These are phyloP conservation scores for Pachysandra terminalis DNA, from an alignment of 164 flowering plant species.

Conservation along the genomic window DNA sequence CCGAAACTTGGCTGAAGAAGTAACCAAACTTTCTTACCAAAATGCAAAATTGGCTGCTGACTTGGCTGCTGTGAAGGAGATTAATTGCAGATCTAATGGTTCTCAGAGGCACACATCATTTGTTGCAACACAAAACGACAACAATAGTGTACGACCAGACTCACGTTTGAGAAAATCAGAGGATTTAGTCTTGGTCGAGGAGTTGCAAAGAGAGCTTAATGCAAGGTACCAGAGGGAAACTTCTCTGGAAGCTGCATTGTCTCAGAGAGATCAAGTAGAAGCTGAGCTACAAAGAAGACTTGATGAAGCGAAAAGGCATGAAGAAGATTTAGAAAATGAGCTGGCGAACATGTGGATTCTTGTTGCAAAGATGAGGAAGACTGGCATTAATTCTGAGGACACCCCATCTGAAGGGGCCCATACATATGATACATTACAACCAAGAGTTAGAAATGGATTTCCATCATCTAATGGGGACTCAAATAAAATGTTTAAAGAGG, in stretches of 20 bases:
- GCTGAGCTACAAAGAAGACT: slow-evolving; percentile 45
- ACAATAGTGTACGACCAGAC: slow-evolving; percentile 24
- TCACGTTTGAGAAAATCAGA: slow-evolving; percentile 27
- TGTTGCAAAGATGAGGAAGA: slow-evolving; percentile 56
- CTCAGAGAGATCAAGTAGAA: slow-evolving; percentile 51
- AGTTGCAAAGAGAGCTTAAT: slow-evolving; percentile 50
- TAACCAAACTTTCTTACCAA: slow-evolving; percentile 71
- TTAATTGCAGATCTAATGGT: slow-evolving; percentile 25
- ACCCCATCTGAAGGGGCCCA: slow-evolving; percentile 21
- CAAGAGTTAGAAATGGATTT: slow-evolving; percentile 19
- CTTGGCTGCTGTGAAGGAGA: slow-evolving; percentile 47
- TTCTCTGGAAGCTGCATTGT: slow-evolving; percentile 45
- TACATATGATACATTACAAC: slow-evolving; percentile 9
- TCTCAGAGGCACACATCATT: slow-evolving; percentile 27
- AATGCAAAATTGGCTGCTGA: slow-evolving; percentile 69
- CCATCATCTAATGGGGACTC: slow-evolving; percentile 20
- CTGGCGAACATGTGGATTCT: slow-evolving; percentile 82
- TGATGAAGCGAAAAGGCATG: slow-evolving; percentile 58
- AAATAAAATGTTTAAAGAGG: slow-evolving; percentile 17
- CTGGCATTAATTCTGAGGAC: slow-evolving; percentile 28
- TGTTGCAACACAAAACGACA: slow-evolving; percentile 28
- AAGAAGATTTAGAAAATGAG: slow-evolving; percentile 66
- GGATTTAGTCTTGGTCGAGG: slow-evolving; percentile 34
- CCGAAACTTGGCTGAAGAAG: slow-evolving; percentile 79
- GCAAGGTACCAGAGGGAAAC: slow-evolving; percentile 54